Conservation (phyloP, 2,329 filamentous ascomycete species). For the Alternaria postmessia region DNA sequence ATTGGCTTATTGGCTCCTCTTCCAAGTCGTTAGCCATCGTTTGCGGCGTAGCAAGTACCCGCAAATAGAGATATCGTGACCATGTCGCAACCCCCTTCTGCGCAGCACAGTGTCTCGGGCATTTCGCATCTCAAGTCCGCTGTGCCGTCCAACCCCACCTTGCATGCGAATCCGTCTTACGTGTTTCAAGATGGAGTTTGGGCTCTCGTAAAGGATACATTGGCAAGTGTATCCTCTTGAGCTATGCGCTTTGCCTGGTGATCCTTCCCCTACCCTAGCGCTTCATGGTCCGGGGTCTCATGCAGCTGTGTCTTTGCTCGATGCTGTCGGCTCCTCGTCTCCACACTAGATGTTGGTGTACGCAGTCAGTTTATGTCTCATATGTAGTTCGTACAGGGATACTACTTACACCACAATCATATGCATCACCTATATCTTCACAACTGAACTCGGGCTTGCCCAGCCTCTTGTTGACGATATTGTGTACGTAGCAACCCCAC, state of each 20-base stretch:
- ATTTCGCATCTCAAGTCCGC: constrained; percentile 10
- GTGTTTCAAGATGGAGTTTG: constrained; percentile 12
- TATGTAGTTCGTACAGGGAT: background rate
- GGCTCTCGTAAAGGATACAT: constrained; percentile 9
- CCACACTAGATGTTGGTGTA: constrained; percentile 53
- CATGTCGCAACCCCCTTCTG: constrained; percentile 11
- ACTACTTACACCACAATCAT: constrained; percentile 62
- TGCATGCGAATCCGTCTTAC: constrained; percentile 13
- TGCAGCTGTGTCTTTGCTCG: constrained; percentile 26
- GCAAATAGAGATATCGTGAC: constrained; percentile 10
- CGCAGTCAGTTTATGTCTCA: constrained; percentile 3
- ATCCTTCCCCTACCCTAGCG: constrained; percentile 23
- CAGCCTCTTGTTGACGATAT: constrained; percentile 70
- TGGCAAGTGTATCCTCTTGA: constrained; percentile 11
- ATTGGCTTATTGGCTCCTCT: constrained; percentile 15
- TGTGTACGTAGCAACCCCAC: constrained; percentile 73
- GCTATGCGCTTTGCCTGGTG: constrained; percentile 19
- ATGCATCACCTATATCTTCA: constrained; percentile 70
- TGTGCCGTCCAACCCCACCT: constrained; percentile 15
- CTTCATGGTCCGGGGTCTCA: constrained; percentile 20
- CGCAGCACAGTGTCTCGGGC: constrained; percentile 12
- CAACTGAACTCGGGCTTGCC: constrained; percentile 70
- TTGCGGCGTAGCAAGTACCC: constrained; percentile 15
- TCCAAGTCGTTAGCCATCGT: constrained; percentile 17
- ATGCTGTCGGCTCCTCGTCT: constrained; percentile 57